A percentile compares a stretch with the other conserved stretches of the same genome.
These are phyloP conservation scores for Zymoseptoria tritici DNA, from an alignment of 2,329 filamentous ascomycete genomes.

Conservation along the genomic window DNA sequence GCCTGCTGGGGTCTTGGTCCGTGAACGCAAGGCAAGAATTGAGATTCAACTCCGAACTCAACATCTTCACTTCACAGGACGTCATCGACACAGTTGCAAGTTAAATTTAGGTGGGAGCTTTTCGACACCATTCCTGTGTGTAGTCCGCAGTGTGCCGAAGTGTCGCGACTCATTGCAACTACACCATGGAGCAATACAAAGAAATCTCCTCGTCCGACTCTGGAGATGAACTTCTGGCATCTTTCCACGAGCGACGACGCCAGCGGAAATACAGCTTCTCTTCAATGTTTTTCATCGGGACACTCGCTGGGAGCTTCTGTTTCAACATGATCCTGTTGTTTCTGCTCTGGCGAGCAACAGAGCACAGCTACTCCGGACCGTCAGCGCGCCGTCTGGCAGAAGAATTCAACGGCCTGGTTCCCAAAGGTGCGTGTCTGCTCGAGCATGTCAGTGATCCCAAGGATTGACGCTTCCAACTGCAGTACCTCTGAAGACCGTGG, in stretches of 20 bases:
- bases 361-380: not conserved
- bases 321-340: not conserved
- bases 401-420: not conserved
- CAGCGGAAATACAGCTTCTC: not conserved
- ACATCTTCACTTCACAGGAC: not conserved
- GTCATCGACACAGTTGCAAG: too few species aligned
- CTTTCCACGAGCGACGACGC: not conserved
- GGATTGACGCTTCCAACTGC: not conserved
- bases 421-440: not conserved
- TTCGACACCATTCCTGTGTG: not conserved
- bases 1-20: not conserved
- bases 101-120: too few species aligned
- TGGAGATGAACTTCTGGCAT: not conserved
- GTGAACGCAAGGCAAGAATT: not conserved
- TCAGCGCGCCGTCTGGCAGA: not conserved
- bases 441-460: not conserved
- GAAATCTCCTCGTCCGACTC: not conserved
- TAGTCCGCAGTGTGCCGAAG: too few species aligned
- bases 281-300: not conserved
- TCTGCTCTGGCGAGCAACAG: not conserved
- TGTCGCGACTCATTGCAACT: too few species aligned
- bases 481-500: not conserved
- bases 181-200: not conserved
- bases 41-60: not conserved
- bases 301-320: not conserved